Base-by-base conservation (phyloP, 495 filamentous ascomycete genomes). In the Extremus antarcticus region DNA sequence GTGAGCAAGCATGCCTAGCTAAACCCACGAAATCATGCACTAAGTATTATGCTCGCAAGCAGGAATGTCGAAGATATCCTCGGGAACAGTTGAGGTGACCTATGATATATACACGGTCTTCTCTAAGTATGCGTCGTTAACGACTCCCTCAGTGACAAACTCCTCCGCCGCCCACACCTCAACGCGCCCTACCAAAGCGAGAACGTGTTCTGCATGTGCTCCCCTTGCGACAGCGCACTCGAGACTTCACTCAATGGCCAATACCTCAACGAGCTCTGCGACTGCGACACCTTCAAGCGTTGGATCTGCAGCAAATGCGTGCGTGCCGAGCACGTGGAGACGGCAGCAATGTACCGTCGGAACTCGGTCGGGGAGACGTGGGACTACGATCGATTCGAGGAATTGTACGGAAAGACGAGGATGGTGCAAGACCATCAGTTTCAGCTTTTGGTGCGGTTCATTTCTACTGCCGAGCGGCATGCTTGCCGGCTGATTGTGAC, bases 51-150 rank as follows among this genome's bases (percentile, higher is more conserved):
- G 3, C 8, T 51, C 2, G 13, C 25, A 2, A 35, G 22, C 9
- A 54, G 53, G 53, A 55, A 39, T 55, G 53, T 23, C 53, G 53
- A 8, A 29, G 35, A 41, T 55, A 55, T 25, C 24, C 43, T 19
- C 53, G 53, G 1, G 53, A 55, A 25, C 53, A 1, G 2, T 24
- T 21, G 9, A 9, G 29, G 47, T 50, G 24, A 35, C n/a, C n/a
- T n/a, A n/a, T n/a, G n/a, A n/a, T n/a, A n/a, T n/a, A n/a, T n/a
- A n/a, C n/a, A n/a, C n/a, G n/a, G n/a, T n/a, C n/a, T n/a, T n/a
- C n/a, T n/a, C n/a, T n/a, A n/a, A n/a, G n/a, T n/a, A n/a, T n/a
- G n/a, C n/a, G n/a, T n/a, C n/a, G n/a, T n/a, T n/a, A n/a, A n/a
- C n/a, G 17, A 3, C 4, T 17, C 8, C 41, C 17, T 8, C n/a